Evolutionary conservation across 78 protist species (phyloP), one percentile per base, ranked within the genome.

Genomic region (Mastigamoeba balamuthi): DNA sequence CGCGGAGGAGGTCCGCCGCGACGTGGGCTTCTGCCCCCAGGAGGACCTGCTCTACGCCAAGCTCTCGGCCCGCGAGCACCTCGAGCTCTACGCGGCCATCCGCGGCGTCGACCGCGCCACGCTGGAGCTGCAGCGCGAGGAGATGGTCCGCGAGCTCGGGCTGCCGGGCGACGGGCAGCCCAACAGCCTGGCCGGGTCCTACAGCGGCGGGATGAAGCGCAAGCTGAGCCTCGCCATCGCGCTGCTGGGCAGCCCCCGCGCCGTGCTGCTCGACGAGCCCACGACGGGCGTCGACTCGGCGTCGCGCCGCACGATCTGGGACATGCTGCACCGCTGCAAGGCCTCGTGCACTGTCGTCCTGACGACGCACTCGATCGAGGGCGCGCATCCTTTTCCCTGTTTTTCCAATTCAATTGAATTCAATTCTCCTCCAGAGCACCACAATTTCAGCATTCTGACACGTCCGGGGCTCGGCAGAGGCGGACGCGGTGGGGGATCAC

Each of bases 291-390:
- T 80, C 42, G 84, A 80, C 53, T 91, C 94, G 3, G 71, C 2
- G 29, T 27, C 84, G 5, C 66, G 88, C 3, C 72, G 87, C 3
- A 64, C 39, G 8, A 43, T 83, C n/a, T 89, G 97, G 95, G 85
- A 87, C 65, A 27, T 92, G 29, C 39, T 94, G 0, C 63, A 35
- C 7, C 25, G 44, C 29, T 33, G 71, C 74, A 86, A 82, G 52
- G 6, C 41, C 3, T 78, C 76, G 8, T 76, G 88, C 30, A 75
- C 90, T 0, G 77, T 94, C 35, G 27, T 90, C 0, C 44, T 94
- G 10, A 82, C 89, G 3, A 92, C 95, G 30, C 94, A 91, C 39
- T 82, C 69, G 68, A 87, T 97, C 92, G 98, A 95, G 40, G 94
- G 37, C 10, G 36, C 37, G 10, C 36, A 25, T 48, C 58, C 58